Conservation (phyloP, 352 stramenopile genomes). For the Pythium volutum region DNA sequence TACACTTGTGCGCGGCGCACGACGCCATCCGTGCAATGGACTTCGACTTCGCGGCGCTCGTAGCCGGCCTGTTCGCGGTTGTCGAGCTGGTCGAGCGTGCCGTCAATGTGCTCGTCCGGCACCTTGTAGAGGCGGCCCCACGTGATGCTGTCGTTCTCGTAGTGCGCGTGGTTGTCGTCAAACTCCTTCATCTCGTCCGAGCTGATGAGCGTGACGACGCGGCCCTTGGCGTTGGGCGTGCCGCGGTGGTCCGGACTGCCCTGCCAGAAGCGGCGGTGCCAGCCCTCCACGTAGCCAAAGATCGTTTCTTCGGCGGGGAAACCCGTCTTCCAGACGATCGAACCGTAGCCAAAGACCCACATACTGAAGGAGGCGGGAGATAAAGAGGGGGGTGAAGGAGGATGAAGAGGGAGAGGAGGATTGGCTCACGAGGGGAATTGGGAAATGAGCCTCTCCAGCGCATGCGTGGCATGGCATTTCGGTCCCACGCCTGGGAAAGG, state of each 20-base stretch:
- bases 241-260: conserved; percentile 86
- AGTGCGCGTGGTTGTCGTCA: conserved; percentile 64
- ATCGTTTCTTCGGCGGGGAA: conserved; percentile 63
- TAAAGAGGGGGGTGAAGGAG: not conserved
- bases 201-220: conserved; percentile 87
- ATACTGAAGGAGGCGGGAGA: conserved; percentile 29
- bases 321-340: conserved; percentile 77
- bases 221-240: conserved; percentile 65
- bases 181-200: conserved; percentile 71
- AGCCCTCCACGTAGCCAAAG: conserved; percentile 81
- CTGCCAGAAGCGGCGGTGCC: conserved; percentile 88
- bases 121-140: conserved; percentile 89
- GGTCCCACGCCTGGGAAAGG: not conserved
- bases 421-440: conserved; percentile 1
- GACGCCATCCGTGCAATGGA: conserved; percentile 69
- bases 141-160: conserved; percentile 60
- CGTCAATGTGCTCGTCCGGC: conserved; percentile 66
- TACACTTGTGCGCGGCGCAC: conserved; percentile 77
- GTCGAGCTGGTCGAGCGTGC: conserved; percentile 78
- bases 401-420: not conserved
- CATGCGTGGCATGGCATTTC: not conserved
- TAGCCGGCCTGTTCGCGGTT: conserved; percentile 85
- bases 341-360: conserved; percentile 87
- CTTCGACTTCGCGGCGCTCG: conserved; percentile 69
- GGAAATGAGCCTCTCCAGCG: conserved; percentile 7